phyloP scores from a whole-genome alignment of 768 basidiomycete genomes.

The Hygrocybe punicea region DNA sequence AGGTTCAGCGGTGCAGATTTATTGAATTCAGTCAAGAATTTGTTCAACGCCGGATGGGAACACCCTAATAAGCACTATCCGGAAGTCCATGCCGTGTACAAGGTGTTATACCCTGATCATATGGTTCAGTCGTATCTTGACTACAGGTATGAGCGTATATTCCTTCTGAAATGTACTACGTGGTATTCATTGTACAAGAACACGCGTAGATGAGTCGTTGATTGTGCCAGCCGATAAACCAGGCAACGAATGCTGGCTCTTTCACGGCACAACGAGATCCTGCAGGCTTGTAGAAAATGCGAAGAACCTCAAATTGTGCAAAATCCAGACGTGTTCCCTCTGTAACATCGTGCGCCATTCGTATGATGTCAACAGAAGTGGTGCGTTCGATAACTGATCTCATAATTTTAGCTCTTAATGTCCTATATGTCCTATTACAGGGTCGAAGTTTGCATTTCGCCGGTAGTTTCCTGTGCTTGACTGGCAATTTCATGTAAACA shows the following conservation, averaged over 20 bases:
- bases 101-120: slow-evolving; percentile 47
- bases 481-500: neutral
- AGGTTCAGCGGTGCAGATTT: neutral
- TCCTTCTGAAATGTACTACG: neutral
- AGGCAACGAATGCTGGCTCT: slow-evolving; percentile 57
- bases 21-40: slow-evolving; percentile 44
- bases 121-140: slow-evolving; percentile 43
- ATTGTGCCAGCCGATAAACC: slow-evolving; percentile 19
- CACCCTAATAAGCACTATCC: slow-evolving; percentile 53
- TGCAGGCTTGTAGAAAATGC: slow-evolving; percentile 55
- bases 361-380: slow-evolving; percentile 58
- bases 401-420: neutral
- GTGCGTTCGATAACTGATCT: slow-evolving; percentile 35
- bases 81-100: slow-evolving; percentile 48
- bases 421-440: slow-evolving; percentile 26
- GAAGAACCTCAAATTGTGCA: slow-evolving; percentile 46
- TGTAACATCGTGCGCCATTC: slow-evolving; percentile 59
- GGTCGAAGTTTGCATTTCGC: slow-evolving; percentile 54
- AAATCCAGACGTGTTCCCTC: slow-evolving; percentile 47
- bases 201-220: slow-evolving; percentile 27
- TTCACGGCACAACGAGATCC: slow-evolving; percentile 63
- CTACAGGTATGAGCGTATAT: slow-evolving; percentile 24
- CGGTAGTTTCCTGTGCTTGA: slow-evolving; percentile 27
- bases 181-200: slow-evolving; percentile 19
- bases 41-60: slow-evolving; percentile 53